Conservation (phyloP, 257 asterid genomes). For the Solanum ossicruentum region DNA sequence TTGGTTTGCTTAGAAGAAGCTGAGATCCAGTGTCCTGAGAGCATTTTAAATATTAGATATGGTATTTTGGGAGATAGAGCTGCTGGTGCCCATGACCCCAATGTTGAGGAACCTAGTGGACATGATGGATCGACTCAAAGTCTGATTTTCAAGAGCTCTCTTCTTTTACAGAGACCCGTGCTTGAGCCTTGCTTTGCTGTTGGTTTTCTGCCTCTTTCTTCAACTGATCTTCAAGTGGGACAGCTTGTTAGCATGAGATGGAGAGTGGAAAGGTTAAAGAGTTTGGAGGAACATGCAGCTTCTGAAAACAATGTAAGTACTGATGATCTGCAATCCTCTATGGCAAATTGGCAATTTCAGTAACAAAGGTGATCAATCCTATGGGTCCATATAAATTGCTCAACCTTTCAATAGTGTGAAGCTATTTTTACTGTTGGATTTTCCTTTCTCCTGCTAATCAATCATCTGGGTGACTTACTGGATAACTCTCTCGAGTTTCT, state of each 20-base stretch:
- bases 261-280: conserved; percentile 89
- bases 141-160: conserved; percentile 67
- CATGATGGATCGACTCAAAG: conserved; percentile 25
- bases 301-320: conserved; percentile 45
- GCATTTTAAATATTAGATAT: conserved; percentile 61
- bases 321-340: background rate
- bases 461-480: background rate
- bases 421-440: background rate
- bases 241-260: conserved; percentile 90
- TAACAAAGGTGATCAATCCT: background rate
- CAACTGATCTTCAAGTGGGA: conserved; percentile 87
- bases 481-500: background rate
- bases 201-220: conserved; percentile 91
- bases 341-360: background rate
- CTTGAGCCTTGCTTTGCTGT: conserved; percentile 96
- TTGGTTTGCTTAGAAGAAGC: conserved; percentile 39
- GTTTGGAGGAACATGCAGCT: conserved; percentile 23
- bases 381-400: background rate
- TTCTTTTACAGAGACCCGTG: conserved; percentile 73
- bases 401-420: background rate
- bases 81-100: conserved; percentile 80
- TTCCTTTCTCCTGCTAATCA: background rate
- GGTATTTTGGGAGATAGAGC: conserved; percentile 65
- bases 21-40: conserved; percentile 30
- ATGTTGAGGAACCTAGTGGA: conserved; percentile 26